These are phyloP conservation scores for Candida peoriensis DNA, from an alignment of 805 yeast species.

Conservation along the genomic window DNA sequence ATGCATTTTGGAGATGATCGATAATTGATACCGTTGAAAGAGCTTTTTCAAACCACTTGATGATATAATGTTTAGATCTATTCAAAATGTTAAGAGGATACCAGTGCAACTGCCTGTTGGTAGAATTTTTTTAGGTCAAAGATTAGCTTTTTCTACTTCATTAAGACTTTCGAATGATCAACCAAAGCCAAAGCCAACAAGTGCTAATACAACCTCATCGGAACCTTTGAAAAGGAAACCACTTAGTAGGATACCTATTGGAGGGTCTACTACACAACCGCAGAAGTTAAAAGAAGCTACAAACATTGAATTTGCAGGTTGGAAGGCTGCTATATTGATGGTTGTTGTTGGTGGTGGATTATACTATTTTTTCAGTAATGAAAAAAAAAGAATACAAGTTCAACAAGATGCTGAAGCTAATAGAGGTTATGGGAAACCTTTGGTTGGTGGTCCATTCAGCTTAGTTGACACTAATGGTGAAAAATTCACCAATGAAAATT, in stretches of 20 bases:
- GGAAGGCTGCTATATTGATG: conserved; percentile 76
- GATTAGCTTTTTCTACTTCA: conserved; percentile 16
- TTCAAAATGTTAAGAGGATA: conserved; percentile 1
- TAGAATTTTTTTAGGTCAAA: no score
- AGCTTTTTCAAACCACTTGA: no score
- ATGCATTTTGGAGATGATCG: no score
- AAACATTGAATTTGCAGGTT: conserved; percentile 68
- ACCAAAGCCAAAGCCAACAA: conserved; percentile 7
- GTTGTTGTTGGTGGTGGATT: conserved; percentile 65
- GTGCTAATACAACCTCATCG: conserved; percentile 3
- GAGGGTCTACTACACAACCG: conserved; percentile 39
- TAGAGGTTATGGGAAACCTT: conserved; percentile 86
- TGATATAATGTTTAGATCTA: not conserved
- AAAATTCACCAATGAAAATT: conserved; percentile 69
- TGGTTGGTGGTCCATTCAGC: conserved; percentile 86
- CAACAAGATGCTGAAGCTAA: conserved; percentile 80
- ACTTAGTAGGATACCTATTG: conserved; percentile 75
- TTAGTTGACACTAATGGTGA: conserved; percentile 68
- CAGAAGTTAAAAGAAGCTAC: conserved; percentile 32
- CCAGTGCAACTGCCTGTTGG: not conserved
- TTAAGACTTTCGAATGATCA: conserved; percentile 13
- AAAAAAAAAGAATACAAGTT: conserved; percentile 68
- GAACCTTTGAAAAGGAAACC: conserved; percentile 44
- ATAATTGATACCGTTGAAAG: no score
- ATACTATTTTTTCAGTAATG: conserved; percentile 66